Evolutionary conservation across 257 asterid genomes (phyloP), one percentile per base, ranked within the genome.

Genomic region (Gardenia jasminoides): DNA sequence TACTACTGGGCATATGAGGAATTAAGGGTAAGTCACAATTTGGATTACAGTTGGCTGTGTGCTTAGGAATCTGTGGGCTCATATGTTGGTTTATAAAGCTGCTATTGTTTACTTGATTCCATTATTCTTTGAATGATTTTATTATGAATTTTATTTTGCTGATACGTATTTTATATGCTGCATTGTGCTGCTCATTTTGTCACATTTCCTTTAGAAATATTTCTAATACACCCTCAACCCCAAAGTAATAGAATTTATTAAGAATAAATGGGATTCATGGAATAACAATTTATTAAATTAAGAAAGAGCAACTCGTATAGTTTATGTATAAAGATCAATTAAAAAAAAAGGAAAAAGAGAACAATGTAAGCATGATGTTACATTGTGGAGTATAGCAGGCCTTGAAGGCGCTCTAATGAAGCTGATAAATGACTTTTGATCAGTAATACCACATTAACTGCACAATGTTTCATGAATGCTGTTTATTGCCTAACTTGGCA

Each of bases 1-100:
- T 96, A 93, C 79, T 82, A 83, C 87, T 84, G 90, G 92, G 98
- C 97, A 59, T 96, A 90, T 20, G 99, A 96, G 77, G 99, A 93
- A 66, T 78, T 96, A 78, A 88, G 93, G 93, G 99, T 94, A 84
- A 86, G 80, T 79, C 39, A 39, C 15, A 10, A 46, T 73, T 75
- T 16, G n/a, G 74, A 36, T 26, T n/a, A 46, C 31, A 50, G 20
- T 24, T 74, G 12, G 17, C 2, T 22, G 13, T 64, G 12, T 56
- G 24, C 17, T 33, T 19, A 10, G 24, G 10, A 47, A 6, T 47
- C 4, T 31, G 66, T 47, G 17, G 43, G 28, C 33, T 36, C 12
- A 24, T 6, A 11, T 33, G 7, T 30, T 46, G 52, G 41, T 50
- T 62, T 44, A 11, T 39, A 67, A 28, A n/a, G 61, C 16, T 50